These are phyloP conservation scores for Anisodus tanguticus DNA, from an alignment of 257 asterid genomes.

Conservation along the genomic window DNA sequence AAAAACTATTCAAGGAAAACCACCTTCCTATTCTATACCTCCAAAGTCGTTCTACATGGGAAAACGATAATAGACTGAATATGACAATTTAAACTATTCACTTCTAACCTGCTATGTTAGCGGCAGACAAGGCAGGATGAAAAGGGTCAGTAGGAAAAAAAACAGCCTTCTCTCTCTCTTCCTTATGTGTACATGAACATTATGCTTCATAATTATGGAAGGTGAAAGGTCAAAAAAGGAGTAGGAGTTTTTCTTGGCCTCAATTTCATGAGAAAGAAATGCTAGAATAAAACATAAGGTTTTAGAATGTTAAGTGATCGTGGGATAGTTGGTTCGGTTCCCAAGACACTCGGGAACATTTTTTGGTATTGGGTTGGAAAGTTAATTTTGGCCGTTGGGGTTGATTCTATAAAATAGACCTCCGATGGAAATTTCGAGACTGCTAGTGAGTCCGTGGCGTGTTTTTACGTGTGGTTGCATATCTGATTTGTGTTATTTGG, in stretches of 20 bases:
- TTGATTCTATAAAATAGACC: no score
- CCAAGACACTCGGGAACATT: no score
- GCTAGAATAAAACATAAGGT: not conserved
- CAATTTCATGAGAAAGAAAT: not conserved
- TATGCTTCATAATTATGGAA: not conserved
- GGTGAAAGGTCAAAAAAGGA: not conserved
- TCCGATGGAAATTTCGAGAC: no score
- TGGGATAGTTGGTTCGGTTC: no score
- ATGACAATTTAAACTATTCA: not conserved
- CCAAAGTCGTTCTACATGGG: not conserved
- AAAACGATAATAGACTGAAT: not conserved
- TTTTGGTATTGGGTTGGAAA: no score
- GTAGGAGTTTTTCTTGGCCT: not conserved
- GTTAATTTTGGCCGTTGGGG: no score
- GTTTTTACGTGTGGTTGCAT: no score
- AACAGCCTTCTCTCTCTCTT: not conserved
- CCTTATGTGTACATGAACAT: not conserved
- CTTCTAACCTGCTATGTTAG: not conserved
- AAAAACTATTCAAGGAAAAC: no score
- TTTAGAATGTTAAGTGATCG: not conserved
- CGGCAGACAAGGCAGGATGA: not conserved
- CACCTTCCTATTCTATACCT: not conserved
- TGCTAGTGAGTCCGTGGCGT: no score
- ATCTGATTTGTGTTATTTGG: no score
- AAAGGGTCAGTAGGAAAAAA: not conserved